Evolutionary conservation across 352 stramenopile genomes (phyloP).

Genomic region (Globisporangium viniferum): DNA sequence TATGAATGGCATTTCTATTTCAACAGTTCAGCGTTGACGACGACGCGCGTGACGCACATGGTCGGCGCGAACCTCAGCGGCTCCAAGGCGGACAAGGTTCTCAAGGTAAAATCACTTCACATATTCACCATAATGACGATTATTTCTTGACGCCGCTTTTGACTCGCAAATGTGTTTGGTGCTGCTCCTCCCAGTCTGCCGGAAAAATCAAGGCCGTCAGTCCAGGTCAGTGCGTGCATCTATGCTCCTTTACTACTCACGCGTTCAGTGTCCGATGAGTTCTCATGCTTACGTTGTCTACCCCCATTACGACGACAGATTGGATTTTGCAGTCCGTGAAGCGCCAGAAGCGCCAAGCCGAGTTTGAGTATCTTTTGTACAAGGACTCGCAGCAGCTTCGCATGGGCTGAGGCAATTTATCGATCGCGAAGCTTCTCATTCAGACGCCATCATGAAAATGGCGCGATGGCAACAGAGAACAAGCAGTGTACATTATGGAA

Average conservation of each 20-base stretch:
- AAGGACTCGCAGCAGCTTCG: constrained; percentile 31
- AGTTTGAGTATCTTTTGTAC: constrained; percentile 77
- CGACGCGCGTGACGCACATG: constrained; percentile 76
- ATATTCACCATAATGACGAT: too few species aligned
- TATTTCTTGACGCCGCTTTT: background rate
- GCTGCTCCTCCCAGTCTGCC: constrained; percentile 26
- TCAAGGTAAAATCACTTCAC: constrained; percentile 31
- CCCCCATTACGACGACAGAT: constrained; percentile 23
- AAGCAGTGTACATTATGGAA: background rate
- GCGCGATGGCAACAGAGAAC: background rate
- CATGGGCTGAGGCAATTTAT: background rate
- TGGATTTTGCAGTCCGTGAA: constrained; percentile 82
- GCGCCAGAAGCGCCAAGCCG: constrained; percentile 48
- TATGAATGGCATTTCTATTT: background rate
- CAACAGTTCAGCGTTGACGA: constrained; percentile 32
- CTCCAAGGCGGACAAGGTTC: constrained; percentile 65
- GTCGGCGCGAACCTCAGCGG: constrained; percentile 74
- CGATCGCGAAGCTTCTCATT: background rate
- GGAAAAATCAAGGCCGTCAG: constrained; percentile 67
- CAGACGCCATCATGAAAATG: background rate
- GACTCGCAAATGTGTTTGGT: background rate
- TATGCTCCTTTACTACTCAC: too few species aligned
- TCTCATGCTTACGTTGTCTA: background rate
- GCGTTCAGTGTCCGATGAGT: background rate
- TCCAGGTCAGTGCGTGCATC: constrained; percentile 30